Conservation (phyloP, 1,284 basidiomycete species). For the Rhodotorula sp. region DNA sequence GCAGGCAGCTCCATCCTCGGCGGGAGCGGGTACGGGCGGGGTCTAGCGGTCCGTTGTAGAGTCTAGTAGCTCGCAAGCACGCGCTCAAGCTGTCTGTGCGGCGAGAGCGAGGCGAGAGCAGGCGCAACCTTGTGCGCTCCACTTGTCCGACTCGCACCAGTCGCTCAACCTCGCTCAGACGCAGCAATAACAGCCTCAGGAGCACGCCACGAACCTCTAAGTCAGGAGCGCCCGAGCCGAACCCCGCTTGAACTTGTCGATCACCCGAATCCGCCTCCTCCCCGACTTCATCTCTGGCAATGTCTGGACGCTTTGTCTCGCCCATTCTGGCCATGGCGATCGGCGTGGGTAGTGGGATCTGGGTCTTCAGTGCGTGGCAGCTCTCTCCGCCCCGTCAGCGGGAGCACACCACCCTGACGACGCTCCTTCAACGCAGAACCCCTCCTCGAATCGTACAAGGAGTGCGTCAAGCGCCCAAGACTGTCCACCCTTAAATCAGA, state of each 20-base stretch:
- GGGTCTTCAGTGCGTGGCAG: conserved; percentile 28
- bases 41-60: not conserved
- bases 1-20: conserved; percentile 17
- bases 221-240: too few species aligned
- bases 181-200: too few species aligned
- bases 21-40: not conserved
- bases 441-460: conserved; percentile 34
- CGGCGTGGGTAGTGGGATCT: conserved; percentile 33
- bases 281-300: not conserved
- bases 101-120: too few species aligned
- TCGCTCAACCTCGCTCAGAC: too few species aligned
- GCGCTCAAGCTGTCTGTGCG: too few species aligned
- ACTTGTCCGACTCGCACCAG: too few species aligned
- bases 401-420: not conserved
- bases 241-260: not conserved
- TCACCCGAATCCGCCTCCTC: not conserved
- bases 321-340: conserved; percentile 25
- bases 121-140: too few species aligned
- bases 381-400: not conserved
- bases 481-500: not conserved
- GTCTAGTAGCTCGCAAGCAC: not conserved
- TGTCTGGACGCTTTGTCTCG: conserved; percentile 20
- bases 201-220: too few species aligned
- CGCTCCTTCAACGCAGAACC: conserved; percentile 24
- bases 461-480: not conserved